phyloP scores from a whole-genome alignment of 345 rosid genomes.

The Noccaea bulbosa region DNA sequence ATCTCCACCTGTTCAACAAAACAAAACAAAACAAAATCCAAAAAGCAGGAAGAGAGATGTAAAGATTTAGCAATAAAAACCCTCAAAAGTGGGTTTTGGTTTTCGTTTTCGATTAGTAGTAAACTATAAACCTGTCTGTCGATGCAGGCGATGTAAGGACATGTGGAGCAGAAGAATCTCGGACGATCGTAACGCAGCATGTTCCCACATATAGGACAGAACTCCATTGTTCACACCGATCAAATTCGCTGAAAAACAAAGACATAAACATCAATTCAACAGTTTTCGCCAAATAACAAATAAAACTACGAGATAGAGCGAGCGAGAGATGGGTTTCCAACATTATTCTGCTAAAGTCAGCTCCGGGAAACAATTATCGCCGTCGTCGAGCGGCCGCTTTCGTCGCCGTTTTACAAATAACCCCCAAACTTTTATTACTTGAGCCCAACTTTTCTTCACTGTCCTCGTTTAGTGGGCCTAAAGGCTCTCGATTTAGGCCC shows the following conservation, averaged over 20 bases:
- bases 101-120: not conserved
- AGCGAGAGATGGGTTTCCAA: not conserved
- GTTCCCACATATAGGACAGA: conserved; percentile 44
- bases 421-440: not conserved
- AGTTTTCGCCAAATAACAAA: not conserved
- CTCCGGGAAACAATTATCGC: not conserved
- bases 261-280: no score
- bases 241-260: not conserved
- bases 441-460: not conserved
- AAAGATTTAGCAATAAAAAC: not conserved
- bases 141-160: conserved; percentile 40
- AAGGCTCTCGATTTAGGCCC: not conserved
- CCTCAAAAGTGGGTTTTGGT: not conserved
- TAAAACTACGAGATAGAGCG: not conserved
- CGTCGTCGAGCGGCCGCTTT: conserved; percentile 13
- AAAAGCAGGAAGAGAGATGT: not conserved
- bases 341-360: not conserved
- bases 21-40: no score
- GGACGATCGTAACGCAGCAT: conserved; percentile 38
- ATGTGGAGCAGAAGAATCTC: conserved; percentile 40
- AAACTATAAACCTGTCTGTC: conserved; percentile 28
- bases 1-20: conserved; percentile 37
- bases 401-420: not conserved
- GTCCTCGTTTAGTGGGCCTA: not conserved
- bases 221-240: conserved; percentile 39